A percentile compares a stretch with the other conserved stretches of the same genome.
Conservation (phyloP, 2,329 filamentous ascomycete genomes). For the Talaromyces funiculosus region DNA sequence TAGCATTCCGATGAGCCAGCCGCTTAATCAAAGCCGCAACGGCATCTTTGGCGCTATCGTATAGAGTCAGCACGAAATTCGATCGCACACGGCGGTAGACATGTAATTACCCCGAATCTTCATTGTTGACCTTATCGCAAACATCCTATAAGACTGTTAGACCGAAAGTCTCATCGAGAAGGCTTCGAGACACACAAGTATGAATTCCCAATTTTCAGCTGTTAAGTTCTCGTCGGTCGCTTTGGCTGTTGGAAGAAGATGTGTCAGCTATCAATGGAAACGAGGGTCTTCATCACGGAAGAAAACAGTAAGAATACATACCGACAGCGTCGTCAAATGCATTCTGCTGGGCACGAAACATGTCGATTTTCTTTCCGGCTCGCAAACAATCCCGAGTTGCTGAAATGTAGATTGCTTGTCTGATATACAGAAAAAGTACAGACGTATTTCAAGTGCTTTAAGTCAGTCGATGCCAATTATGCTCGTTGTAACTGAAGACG, state of each 20-base stretch:
- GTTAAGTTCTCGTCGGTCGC: conserved; percentile 98
- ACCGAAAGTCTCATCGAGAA: neutral
- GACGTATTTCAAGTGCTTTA: too few relatives aligned
- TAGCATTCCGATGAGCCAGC: conserved; percentile 86
- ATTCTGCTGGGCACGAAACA: conserved; percentile 61
- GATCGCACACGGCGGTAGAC: conserved; percentile 14
- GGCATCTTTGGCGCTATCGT: conserved; percentile 65
- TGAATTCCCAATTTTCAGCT: conserved; percentile 71
- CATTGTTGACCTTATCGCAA: conserved; percentile 52
- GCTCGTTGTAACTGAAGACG: neutral
- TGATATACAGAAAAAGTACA: neutral
- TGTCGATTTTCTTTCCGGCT: conserved; percentile 21
- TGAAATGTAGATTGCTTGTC: neutral
- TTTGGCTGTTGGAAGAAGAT: conserved; percentile 49
- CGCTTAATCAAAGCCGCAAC: conserved; percentile 88
- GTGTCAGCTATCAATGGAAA: neutral
- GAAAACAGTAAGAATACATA: conserved; percentile 37
- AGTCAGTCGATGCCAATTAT: neutral
- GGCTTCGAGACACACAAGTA: conserved; percentile 47
- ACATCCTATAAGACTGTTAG: conserved; percentile 46
- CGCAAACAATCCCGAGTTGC: neutral
- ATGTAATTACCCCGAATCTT: conserved; percentile 42
- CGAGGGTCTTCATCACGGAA: too few relatives aligned
- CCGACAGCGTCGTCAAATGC: conserved; percentile 65
- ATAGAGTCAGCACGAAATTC: conserved; percentile 10